Evolutionary conservation across 805 yeast species (phyloP).

Genomic region (Saccharomycopsis malanga): DNA sequence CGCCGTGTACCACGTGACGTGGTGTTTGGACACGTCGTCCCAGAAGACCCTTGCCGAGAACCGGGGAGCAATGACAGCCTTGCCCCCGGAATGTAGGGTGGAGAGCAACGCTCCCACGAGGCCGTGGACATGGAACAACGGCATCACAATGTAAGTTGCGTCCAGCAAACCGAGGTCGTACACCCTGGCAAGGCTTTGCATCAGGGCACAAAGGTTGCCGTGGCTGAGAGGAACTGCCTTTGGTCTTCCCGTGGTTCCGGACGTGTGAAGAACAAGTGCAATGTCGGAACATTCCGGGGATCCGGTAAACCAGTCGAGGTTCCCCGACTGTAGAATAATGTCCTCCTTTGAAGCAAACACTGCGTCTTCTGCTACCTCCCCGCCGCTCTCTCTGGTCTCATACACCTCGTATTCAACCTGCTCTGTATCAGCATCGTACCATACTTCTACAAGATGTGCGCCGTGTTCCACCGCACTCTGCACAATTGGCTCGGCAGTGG

Average conservation of each 20-base stretch:
- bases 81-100: conserved; percentile 53
- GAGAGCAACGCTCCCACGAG: conserved; percentile 58
- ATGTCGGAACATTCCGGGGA: conserved; percentile 42
- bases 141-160: conserved; percentile 63
- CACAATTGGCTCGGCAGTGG: conserved; percentile 35
- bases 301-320: conserved; percentile 32
- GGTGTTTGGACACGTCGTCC: conserved; percentile 42
- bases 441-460: conserved; percentile 46
- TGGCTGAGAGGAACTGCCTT: conserved; percentile 71
- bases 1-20: conserved; percentile 67
- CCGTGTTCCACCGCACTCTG: conserved; percentile 43
- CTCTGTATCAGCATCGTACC: conserved; percentile 36
- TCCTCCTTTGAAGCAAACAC: background rate
- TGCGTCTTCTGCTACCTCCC: background rate
- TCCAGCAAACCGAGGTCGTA: conserved; percentile 45
- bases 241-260: conserved; percentile 73
- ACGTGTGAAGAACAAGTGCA: conserved; percentile 63
- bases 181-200: conserved; percentile 51
- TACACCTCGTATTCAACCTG: conserved; percentile 36
- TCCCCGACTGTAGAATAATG: background rate
- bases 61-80: conserved; percentile 52
- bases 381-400: conserved; percentile 22
- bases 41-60: conserved; percentile 60
- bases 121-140: conserved; percentile 73
- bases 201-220: conserved; percentile 51